Evolutionary conservation across 2,329 filamentous ascomycete genomes (phyloP).

Genomic region (Fusarium siculi): DNA sequence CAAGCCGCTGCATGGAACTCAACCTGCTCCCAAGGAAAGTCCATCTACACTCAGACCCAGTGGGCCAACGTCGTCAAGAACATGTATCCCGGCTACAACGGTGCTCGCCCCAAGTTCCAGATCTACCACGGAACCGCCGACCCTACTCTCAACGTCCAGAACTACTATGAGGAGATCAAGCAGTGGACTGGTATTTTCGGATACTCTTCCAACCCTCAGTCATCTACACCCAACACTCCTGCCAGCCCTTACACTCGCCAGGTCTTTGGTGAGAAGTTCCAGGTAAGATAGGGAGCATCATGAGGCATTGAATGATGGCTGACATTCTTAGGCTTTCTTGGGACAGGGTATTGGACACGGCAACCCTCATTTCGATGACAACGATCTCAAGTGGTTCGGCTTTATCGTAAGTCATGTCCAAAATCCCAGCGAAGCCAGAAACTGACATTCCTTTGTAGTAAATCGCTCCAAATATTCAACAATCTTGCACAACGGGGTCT

Average conservation of each 20-base stretch:
- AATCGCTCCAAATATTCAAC: accelerated
- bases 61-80: slow-evolving; percentile 22
- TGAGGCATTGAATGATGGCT: too few relatives aligned
- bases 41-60: neutral
- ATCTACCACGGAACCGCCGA: slow-evolving; percentile 15
- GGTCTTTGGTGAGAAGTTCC: slow-evolving; percentile 14
- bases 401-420: neutral
- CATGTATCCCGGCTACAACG: slow-evolving; percentile 22
- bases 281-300: neutral
- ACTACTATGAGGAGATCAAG: slow-evolving; percentile 19
- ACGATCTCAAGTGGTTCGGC: slow-evolving; percentile 17
- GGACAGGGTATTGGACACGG: neutral
- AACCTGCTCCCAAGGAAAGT: slow-evolving; percentile 6
- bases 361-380: slow-evolving; percentile 10
- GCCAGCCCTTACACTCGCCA: slow-evolving; percentile 13
- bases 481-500: accelerated
- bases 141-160: slow-evolving; percentile 11
- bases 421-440: accelerated
- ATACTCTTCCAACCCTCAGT: slow-evolving; percentile 7
- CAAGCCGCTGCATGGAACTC: slow-evolving; percentile 15
- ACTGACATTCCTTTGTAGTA: neutral
- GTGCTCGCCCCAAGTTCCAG: slow-evolving; percentile 8
- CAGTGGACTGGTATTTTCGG: slow-evolving; percentile 20
- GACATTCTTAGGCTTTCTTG: slow-evolving; percentile 1
- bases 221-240: slow-evolving; percentile 9